Evolutionary conservation across 768 basidiomycete genomes (phyloP), one percentile per base, ranked within the genome.

Genomic region (Suillus bovinus): DNA sequence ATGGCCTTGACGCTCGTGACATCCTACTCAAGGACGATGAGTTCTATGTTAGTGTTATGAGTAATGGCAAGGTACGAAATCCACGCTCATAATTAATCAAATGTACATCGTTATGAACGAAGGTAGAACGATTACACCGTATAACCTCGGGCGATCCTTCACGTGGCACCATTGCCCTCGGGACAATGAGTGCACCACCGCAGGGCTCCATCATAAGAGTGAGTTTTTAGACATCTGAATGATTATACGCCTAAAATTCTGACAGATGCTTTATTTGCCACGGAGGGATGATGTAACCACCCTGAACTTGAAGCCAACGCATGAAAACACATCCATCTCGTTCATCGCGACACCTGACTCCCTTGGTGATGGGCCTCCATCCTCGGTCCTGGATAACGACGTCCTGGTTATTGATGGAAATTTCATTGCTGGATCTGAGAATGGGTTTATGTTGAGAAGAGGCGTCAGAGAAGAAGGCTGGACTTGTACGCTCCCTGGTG

Each of bases 141-240:
- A 86, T 93, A 62, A 84, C 80, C 27, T 86, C 90, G 0, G 91
- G 91, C 4, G 89, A 89, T 68, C 90, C 89, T 2, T 85, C 85
- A 17, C 81, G 87, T 7, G 91, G 91, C 3, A 80, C 81, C 4
- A 79, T 92, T 16, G 84, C 90, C 1, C 75, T 93, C 1, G 83
- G 85, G 24, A 76, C 83, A 1, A 75, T 79, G 24, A 76, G 74
- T 16, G 82, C 86, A 3, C 88, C 88, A 2, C 66, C 66, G 4
- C 68, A 74, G 16, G 87, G 85, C n/a, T 74, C 81, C 8, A 63
- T 67, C 4, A 82, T 90, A 17, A 83, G 85, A 75, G 83, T 80
- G 76, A 75, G 78, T 67, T 14, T 36, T 62, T n/a, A 38, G 17
- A 46, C 33, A 34, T 57, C 36, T 10, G 7, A 54, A 42, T 24